Conservation (phyloP, 768 basidiomycete species). For the Mycena olivaceomarginata region DNA sequence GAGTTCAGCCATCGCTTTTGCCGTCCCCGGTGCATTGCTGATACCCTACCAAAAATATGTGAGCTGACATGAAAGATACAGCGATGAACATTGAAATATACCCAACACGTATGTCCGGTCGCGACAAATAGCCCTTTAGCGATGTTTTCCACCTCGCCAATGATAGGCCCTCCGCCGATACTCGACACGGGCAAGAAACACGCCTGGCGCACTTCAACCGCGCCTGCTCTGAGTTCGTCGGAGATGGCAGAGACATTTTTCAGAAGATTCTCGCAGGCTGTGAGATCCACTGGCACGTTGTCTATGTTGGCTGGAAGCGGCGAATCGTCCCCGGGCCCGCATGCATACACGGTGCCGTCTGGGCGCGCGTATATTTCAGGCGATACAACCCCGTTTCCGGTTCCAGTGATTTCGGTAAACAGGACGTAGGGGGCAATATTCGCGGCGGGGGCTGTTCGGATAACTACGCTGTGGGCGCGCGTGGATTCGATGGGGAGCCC, state of each 20-base stretch:
- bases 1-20: conserved; percentile 81
- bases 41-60: conserved; percentile 70
- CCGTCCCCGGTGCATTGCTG: conserved; percentile 91
- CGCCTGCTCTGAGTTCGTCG: conserved; percentile 71
- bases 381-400: conserved; percentile 52
- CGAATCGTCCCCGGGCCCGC: conserved; percentile 86
- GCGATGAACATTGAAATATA: conserved; percentile 47
- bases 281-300: conserved; percentile 75
- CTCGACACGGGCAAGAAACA: conserved; percentile 86
- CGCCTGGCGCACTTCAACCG: conserved; percentile 73
- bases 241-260: conserved; percentile 79
- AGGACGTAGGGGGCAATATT: conserved; percentile 85
- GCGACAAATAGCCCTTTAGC: conserved; percentile 82
- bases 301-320: conserved; percentile 83
- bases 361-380: conserved; percentile 88
- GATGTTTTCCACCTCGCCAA: conserved; percentile 76
- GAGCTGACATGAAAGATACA: conserved; percentile 2
- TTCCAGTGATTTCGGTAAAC: conserved; percentile 83
- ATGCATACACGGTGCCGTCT: conserved; percentile 83
- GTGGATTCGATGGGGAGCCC: conserved; percentile 76
- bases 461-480: conserved; percentile 85
- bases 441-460: conserved; percentile 66
- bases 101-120: conserved; percentile 89
- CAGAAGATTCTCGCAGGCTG: conserved; percentile 74
- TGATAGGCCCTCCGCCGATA: conserved; percentile 78